Evolutionary conservation across 331 rosid genomes (phyloP), one percentile per base, ranked within the genome.

Genomic region (Malus hybrid): DNA sequence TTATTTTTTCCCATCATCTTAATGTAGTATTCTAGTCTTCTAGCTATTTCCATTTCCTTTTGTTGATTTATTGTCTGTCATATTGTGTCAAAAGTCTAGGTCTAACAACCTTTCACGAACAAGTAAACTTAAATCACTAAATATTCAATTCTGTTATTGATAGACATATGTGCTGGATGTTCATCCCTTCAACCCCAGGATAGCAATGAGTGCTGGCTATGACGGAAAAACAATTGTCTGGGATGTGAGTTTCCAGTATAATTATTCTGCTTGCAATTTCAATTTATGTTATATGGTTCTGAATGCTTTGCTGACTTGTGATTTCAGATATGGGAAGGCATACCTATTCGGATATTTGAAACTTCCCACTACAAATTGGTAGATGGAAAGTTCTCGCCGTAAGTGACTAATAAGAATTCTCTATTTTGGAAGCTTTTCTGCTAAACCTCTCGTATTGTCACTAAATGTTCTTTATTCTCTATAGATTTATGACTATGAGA

Each of bases 171-270:
- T 95, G 79, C 91, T 95, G 73, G 99, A 95, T 89, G 99, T 92
- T 82, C 99, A 95, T 85, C 99, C 99, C 64, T 92, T 92, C 81
- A 95, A 95, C 80, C 99, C 99, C 24, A 91, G 99, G 84, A 89
- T 95, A 76, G 99, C 97, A 70, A 95, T 95, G 99, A 95, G 99
- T 83, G 97, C 99, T 80, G 99, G 99, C 80, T 95, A 95, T 75
- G 99, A 95, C 71, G 99, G 99, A 79, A 88, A 82, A 83, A 95
- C 96, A 75, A 92, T 95, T 77, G 92, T 95, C 76, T 95, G 99
- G 99, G 99, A 95, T 92, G 99, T 95, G 79, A 95, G 99, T 89
- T 83, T 80, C 75, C 33, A 7, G 62, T 86, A 56, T 52, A 83
- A 66, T 79, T 83, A 70, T 59, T 78, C 19, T 20, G 39, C 70